A percentile compares a stretch with the other conserved stretches of the same genome.
These are phyloP conservation scores for Cutaneotrichosporon sp. DNA, from an alignment of 1,284 basidiomycete species.

Conservation along the genomic window DNA sequence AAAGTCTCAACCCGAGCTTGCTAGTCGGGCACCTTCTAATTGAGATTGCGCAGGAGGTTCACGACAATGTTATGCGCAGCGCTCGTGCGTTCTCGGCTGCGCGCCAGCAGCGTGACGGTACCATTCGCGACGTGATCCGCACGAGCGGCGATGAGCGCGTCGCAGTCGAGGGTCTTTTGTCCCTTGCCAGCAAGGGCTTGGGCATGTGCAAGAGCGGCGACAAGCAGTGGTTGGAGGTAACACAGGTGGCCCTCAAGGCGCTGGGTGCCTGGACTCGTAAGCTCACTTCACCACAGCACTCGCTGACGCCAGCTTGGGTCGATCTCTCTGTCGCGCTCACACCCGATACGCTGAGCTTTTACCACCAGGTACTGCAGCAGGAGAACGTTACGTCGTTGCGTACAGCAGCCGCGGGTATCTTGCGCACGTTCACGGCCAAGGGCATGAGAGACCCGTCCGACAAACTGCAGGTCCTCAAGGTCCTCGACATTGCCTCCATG, in stretches of 20 bases:
- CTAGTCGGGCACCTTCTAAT: constrained; percentile 81
- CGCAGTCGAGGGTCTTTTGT: constrained; percentile 82
- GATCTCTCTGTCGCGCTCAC: constrained; percentile 96
- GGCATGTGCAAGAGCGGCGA: constrained; percentile 54
- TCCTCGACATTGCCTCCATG: constrained; percentile 76
- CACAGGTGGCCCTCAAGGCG: constrained; percentile 82
- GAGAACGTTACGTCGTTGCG: constrained; percentile 65
- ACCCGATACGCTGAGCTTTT: constrained; percentile 74
- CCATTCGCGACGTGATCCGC: constrained; percentile 81
- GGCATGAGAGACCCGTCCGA: constrained; percentile 88
- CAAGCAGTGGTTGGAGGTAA: constrained; percentile 64
- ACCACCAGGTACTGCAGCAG: constrained; percentile 81
- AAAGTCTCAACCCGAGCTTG: constrained; percentile 71
- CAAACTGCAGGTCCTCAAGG: constrained; percentile 84
- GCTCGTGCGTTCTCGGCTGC: constrained; percentile 60
- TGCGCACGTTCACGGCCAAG: constrained; percentile 79
- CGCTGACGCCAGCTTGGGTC: constrained; percentile 72
- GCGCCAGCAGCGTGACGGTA: constrained; percentile 71
- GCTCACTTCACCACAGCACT: constrained; percentile 41
- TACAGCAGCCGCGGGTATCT: constrained; percentile 70
- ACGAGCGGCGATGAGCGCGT: constrained; percentile 72
- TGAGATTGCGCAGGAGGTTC: constrained; percentile 87
- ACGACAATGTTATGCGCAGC: constrained; percentile 81
- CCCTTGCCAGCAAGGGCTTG: constrained; percentile 70
- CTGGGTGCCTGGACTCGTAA: constrained; percentile 90